Base-by-base conservation (phyloP, 2,329 filamentous ascomycete genomes). In the Claviceps pusilla region DNA sequence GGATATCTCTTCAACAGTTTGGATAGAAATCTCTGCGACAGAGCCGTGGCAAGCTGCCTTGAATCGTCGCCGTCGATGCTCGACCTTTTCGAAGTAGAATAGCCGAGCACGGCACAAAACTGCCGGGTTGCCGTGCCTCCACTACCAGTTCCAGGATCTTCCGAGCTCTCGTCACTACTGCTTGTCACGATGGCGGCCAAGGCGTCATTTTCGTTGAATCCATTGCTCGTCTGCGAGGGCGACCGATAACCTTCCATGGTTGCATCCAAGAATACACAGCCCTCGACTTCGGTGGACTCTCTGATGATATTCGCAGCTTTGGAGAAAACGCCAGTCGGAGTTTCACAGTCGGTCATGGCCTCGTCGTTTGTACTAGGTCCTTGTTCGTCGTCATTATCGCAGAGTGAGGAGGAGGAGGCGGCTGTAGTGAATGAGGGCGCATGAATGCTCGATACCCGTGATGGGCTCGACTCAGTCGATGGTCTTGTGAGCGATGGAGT, bases 1-100 rank as follows among this genome's bases (percentile, higher is more conserved):
- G 74, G 74, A 54, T 78, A 73, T 1, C 69, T 64, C 12, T 67
- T 67, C 1, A 77, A 60, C 6, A 78, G 66, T 2, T 63, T 64
- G 0, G 65, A 61, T 2, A 78, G 62, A 14, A 74, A 67, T 5
- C 57, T 63, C 51, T 74, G 69, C 0, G 70, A 65, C 1, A 76
- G 2, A 59, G 58, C 7, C 61, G 56, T 4, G 10, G 31, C 50
- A 35, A 46, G 19, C 12, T 37, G 31, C 41, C 35, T 52, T 2
- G 31, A 24, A 2, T 55, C 39, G 35, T 64, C 59, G 7, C 59
- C 67, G 19, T 71, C 59, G 45, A 71, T 64, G 14, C 48, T 50
- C 3, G 48, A 47, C 66, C 53, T 42, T 0, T 62, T 43, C 0
- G 67, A 65, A 0, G 64, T 70, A 1, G 72, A 73, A 47, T 67